Evolutionary conservation across 108 stramenopile genomes (phyloP), one percentile per base, ranked within the genome.

Genomic region (Schizochytrium sp.): DNA sequence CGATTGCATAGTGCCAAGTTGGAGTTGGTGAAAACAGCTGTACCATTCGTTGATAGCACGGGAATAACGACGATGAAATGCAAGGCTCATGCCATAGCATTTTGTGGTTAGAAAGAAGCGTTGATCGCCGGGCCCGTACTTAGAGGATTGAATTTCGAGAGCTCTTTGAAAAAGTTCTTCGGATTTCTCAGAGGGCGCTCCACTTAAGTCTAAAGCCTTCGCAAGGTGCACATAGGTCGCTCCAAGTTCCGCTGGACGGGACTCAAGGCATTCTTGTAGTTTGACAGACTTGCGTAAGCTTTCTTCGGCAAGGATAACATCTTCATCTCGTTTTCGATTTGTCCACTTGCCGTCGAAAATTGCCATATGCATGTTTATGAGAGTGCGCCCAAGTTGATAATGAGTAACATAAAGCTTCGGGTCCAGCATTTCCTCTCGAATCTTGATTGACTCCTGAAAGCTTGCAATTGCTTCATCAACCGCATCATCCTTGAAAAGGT

Each of bases 61-160:
- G 42, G 40, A 38, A 44, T 69, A 69, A 8, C 44, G 40, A 7
- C 15, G 42, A 7, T 44, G 64, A 38, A 38, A 69, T 2, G 40
- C 40, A 38, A 38, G 44, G 3, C 64, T 69, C 64, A 44, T 38
- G 7, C 64, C 64, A 0, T 5, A 44, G 64, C 64, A 69, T 15
- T 69, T 69, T 7, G 64, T 69, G 28, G 64, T 69, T 38, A 69
- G 64, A 8, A 38, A 10, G 64, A 69, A 38, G 64, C 64, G 64
- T 38, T 38, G 64, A 44, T 69, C 64, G 19, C 10, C 8, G 12
- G 64, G 64, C 42, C 64, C 64, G 64, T 69, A 69, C 12, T 44
- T 38, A 3, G 40, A 10, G 64, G 5, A 10, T 44, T 69, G 64
- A 7, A 69, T 7, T 5, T 15, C 15, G 5, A 69, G 7, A 44